phyloP scores from a whole-genome alignment of 768 basidiomycete species.

The Candolleomyces efflorescens region DNA sequence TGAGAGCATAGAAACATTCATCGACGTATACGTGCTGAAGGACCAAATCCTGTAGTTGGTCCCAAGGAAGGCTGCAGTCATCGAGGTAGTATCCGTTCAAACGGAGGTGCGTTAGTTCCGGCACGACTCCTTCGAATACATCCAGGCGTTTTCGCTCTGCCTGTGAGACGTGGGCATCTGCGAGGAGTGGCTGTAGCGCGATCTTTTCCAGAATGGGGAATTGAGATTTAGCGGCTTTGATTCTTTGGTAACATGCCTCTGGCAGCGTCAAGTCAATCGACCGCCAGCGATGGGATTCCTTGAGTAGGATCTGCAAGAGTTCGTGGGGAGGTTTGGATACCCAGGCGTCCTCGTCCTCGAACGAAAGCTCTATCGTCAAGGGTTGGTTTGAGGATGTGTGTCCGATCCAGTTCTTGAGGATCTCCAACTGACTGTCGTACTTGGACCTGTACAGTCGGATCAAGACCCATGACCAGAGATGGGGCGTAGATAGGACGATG shows the following conservation, averaged over 20 bases:
- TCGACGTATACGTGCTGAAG: slow-evolving; percentile 18
- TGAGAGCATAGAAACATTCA: slow-evolving; percentile 16
- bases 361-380: slow-evolving; percentile 13
- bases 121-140: slow-evolving; percentile 11
- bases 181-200: slow-evolving; percentile 14
- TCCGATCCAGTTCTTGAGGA: slow-evolving; percentile 10
- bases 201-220: slow-evolving; percentile 9
- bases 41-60: slow-evolving; percentile 10
- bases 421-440: slow-evolving; percentile 6
- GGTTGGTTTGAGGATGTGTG: slow-evolving; percentile 7
- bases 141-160: slow-evolving; percentile 12
- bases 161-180: slow-evolving; percentile 11
- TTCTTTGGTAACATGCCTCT: slow-evolving; percentile 13
- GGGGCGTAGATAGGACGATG: slow-evolving; percentile 3
- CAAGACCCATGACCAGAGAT: slow-evolving; percentile 8
- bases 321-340: slow-evolving; percentile 8
- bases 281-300: slow-evolving; percentile 11
- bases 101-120: slow-evolving; percentile 10
- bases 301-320: slow-evolving; percentile 9
- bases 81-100: slow-evolving; percentile 19
- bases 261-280: slow-evolving; percentile 16
- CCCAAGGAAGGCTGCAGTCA: slow-evolving; percentile 15
- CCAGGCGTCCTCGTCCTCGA: slow-evolving; percentile 17
- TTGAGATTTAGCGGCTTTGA: not conserved
- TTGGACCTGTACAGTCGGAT: slow-evolving; percentile 4